These are phyloP conservation scores for Xylaria digitata DNA, from an alignment of 2,329 filamentous ascomycete species.

Conservation along the genomic window DNA sequence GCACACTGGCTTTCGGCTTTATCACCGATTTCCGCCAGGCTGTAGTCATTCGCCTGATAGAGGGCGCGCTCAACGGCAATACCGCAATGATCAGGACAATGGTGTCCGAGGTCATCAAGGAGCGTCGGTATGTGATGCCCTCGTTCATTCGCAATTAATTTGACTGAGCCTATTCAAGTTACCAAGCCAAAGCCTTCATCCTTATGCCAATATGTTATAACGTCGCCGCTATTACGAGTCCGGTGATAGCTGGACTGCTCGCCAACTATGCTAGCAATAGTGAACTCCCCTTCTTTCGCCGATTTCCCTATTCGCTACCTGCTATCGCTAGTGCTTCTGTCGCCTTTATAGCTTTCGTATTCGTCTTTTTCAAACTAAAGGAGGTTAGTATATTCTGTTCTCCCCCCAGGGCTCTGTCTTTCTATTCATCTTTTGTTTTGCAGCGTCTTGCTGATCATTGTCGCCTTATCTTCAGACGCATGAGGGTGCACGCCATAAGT, in stretches of 20 bases:
- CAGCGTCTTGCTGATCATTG: slow-evolving; percentile 1
- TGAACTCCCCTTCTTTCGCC: slow-evolving; percentile 29
- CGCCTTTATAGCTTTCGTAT: slow-evolving; percentile 16
- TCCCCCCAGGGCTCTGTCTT: too few relatives aligned
- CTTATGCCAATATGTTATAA: slow-evolving; percentile 34
- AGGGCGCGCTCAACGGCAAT: slow-evolving; percentile 30
- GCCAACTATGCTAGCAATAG: slow-evolving; percentile 19
- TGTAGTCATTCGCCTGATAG: slow-evolving; percentile 25
- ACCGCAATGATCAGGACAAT: slow-evolving; percentile 34
- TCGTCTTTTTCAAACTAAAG: slow-evolving; percentile 30
- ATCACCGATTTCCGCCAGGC: slow-evolving; percentile 32
- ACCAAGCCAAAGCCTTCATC: slow-evolving; percentile 31
- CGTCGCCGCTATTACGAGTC: slow-evolving; percentile 25
- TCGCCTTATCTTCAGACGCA: slow-evolving; percentile 16
- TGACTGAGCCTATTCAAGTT: slow-evolving; percentile 8
- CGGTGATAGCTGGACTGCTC: slow-evolving; percentile 27
- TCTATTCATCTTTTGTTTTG: not conserved
- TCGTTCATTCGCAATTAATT: not conserved
- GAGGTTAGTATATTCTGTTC: slow-evolving; percentile 25
- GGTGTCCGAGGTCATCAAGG: slow-evolving; percentile 33
- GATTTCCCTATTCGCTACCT: slow-evolving; percentile 27
- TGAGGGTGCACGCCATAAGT: slow-evolving; percentile 21
- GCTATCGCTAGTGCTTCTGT: slow-evolving; percentile 27
- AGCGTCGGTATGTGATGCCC: slow-evolving; percentile 25
- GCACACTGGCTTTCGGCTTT: slow-evolving; percentile 32